Evolutionary conservation across 2,329 filamentous ascomycete genomes (phyloP), one percentile per base, ranked within the genome.

Genomic region (Aureobasidium sp.): DNA sequence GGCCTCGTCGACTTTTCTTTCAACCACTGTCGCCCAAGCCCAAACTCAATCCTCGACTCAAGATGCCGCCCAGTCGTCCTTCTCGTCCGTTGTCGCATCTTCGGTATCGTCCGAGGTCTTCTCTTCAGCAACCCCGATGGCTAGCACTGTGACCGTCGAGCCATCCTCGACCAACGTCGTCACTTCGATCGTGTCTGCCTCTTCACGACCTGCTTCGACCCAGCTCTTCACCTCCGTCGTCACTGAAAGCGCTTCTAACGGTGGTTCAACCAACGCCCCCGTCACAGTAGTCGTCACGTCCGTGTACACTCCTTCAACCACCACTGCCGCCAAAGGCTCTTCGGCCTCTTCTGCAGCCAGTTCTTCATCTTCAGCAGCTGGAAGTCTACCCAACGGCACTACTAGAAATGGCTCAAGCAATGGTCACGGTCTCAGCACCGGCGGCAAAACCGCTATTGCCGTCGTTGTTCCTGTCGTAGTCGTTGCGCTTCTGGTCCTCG

Each of bases 401-500:
- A 60, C 58, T n/a, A 52, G 50, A 48, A 62, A 52, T 26, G 48
- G 39, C 17, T 58, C 52, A 44, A 52, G 42, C 23, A 61, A 62
- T 7, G 68, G 71, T n/a, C 72, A 76, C 6, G 82, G 84, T 2
- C 76, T 92, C 8, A 78, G 73, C 67, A 81, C 82, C 52, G 80
- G 82, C 37, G 88, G 87, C 52, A 92, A 84, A 68, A 96, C 96
- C 65, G 93, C 94, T 8, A 87, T 97, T 56, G 93, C 92, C 3
- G 94, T 99, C 0, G 91, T 97, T 6, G 89, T 97, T 1, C 94
- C 94, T 5, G 93, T 99, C 53, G 91, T 87, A 1, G 91, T 88
- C 1, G 91, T 97, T 41, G 91, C 90, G 1, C 75, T 96, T 20
- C 80, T 97, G 26, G 85, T 93, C 2, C 75, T 93, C 9, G 85